Evolutionary conservation across 1,139 yeast species (phyloP).

Genomic region (Geotrichum bryndzae): DNA sequence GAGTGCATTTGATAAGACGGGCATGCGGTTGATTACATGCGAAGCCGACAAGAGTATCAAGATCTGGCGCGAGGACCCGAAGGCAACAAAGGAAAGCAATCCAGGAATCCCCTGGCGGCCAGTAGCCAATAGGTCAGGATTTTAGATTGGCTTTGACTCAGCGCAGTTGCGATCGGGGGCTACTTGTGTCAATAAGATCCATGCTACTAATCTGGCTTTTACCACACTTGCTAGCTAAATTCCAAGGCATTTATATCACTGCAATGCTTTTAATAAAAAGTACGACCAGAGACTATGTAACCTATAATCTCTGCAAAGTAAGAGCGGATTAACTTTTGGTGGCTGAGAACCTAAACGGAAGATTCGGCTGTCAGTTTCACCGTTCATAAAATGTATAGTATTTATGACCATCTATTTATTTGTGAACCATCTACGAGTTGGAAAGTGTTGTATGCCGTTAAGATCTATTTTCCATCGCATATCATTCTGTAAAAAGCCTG

Average conservation of each 20-base stretch:
- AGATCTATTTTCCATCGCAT: neutral
- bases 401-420: neutral
- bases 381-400: neutral
- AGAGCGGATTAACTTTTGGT: neutral
- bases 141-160: neutral
- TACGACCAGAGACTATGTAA: neutral
- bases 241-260: neutral
- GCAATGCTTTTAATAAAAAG: neutral
- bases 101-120: constrained; percentile 49
- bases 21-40: constrained; percentile 74
- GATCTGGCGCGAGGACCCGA: constrained; percentile 61
- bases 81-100: constrained; percentile 42
- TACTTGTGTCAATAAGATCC: neutral
- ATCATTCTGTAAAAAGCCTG: too few species aligned
- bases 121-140: neutral
- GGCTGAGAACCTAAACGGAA: neutral
- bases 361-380: neutral
- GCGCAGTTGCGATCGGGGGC: neutral
- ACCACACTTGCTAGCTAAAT: neutral
- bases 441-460: neutral
- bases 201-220: neutral
- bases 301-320: neutral
- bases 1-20: constrained; percentile 72
- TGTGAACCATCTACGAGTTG: neutral
- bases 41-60: constrained; percentile 87